phyloP scores from a whole-genome alignment of 1,139 yeast genomes.

The Suhomyces choctaworum region DNA sequence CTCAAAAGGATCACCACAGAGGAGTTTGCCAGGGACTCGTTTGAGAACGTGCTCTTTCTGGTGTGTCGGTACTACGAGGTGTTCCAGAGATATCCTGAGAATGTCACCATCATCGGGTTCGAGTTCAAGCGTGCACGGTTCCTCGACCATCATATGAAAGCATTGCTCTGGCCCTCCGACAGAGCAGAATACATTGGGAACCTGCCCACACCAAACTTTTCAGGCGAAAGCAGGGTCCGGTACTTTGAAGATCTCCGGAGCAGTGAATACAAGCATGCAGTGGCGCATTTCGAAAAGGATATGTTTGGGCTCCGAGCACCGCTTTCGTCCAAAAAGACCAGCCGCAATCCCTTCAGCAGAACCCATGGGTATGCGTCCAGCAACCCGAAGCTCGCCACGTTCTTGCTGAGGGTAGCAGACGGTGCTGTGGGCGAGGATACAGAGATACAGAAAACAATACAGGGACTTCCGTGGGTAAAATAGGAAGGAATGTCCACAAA shows the following conservation, averaged over 20 bases:
- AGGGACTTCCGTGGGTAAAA: conserved; percentile 7
- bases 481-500: too few relatives aligned
- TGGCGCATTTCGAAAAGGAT: conserved; percentile 55
- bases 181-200: conserved; percentile 56
- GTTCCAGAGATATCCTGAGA: conserved; percentile 47
- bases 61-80: conserved; percentile 56
- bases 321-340: conserved; percentile 41
- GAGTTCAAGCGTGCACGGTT: conserved; percentile 70
- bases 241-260: conserved; percentile 45
- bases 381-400: conserved; percentile 25
- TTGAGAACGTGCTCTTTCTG: conserved; percentile 72
- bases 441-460: neutral
- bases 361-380: conserved; percentile 40
- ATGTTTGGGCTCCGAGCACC: conserved; percentile 58
- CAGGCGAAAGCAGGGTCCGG: conserved; percentile 20
- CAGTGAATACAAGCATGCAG: conserved; percentile 57
- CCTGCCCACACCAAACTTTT: conserved; percentile 52
- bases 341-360: conserved; percentile 63
- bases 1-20: conserved; percentile 47
- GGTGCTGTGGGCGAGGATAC: neutral
- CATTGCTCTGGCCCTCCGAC: conserved; percentile 39
- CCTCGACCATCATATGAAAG: conserved; percentile 53
- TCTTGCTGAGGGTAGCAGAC: conserved; percentile 21
- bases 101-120: conserved; percentile 65
- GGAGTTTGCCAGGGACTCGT: conserved; percentile 78